Percentiles rank a stretch among this genome's conserved stretches.
These are phyloP conservation scores for Ogataea ramenticola DNA, from an alignment of 805 yeast species.

Conservation along the genomic window DNA sequence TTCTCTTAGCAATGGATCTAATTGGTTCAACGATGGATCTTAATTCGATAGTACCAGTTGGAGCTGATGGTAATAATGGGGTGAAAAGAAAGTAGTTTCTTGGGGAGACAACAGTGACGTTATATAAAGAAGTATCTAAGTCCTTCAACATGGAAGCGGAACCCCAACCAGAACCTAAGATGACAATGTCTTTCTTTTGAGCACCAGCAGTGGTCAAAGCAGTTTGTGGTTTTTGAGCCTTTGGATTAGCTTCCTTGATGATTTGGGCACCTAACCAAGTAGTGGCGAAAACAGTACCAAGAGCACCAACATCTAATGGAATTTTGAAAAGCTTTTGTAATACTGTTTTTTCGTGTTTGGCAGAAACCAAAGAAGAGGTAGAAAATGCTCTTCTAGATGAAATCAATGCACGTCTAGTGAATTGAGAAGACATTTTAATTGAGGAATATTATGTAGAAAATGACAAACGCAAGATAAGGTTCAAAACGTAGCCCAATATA, in stretches of 20 bases:
- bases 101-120: slow-evolving; percentile 47
- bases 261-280: slow-evolving; percentile 32
- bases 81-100: slow-evolving; percentile 51
- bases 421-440: slow-evolving; percentile 8
- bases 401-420: slow-evolving; percentile 5
- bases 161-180: slow-evolving; percentile 55
- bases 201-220: slow-evolving; percentile 38
- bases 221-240: slow-evolving; percentile 35
- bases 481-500: not conserved
- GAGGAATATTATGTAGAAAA: not conserved
- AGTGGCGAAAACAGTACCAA: slow-evolving; percentile 19
- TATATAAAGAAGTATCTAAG: slow-evolving; percentile 45
- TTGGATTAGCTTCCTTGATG: slow-evolving; percentile 35
- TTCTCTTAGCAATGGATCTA: slow-evolving; percentile 42
- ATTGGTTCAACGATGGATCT: slow-evolving; percentile 49
- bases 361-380: slow-evolving; percentile 10
- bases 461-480: not conserved
- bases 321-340: slow-evolving; percentile 17
- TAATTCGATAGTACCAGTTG: slow-evolving; percentile 48
- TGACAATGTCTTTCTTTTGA: slow-evolving; percentile 30
- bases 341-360: slow-evolving; percentile 13
- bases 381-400: slow-evolving; percentile 15
- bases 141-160: slow-evolving; percentile 44
- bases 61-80: slow-evolving; percentile 47
- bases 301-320: slow-evolving; percentile 20